phyloP scores from a whole-genome alignment of 345 rosid genomes.

The Stellera chamaejasme region DNA sequence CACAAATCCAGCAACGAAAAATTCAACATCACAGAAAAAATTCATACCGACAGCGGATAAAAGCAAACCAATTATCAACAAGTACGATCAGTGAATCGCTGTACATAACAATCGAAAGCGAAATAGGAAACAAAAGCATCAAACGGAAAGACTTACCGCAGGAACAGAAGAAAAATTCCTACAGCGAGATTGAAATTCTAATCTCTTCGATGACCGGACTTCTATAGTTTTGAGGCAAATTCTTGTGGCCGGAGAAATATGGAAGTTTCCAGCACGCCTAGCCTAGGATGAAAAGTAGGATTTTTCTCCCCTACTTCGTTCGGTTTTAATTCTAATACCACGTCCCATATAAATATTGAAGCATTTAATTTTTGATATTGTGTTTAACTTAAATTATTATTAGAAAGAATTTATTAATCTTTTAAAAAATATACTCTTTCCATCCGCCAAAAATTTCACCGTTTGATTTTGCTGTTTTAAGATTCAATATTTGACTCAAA shows the following conservation, averaged over 20 bases:
- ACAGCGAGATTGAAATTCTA: slow-evolving; percentile 6
- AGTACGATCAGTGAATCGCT: not conserved
- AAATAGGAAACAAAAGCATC: not conserved
- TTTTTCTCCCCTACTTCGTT: too few relatives aligned
- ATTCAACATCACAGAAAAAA: not conserved
- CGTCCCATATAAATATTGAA: too few relatives aligned
- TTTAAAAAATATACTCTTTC: too few relatives aligned
- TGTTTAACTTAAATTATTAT: too few relatives aligned
- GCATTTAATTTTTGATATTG: too few relatives aligned
- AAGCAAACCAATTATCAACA: not conserved
- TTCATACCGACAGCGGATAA: not conserved
- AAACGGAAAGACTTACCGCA: not conserved
- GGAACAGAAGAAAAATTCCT: not conserved
- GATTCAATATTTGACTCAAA: too few relatives aligned
- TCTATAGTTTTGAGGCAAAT: not conserved
- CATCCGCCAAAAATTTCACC: too few relatives aligned
- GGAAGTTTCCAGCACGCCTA: slow-evolving; percentile 1
- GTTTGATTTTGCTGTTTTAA: too few relatives aligned
- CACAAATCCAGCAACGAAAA: not conserved
- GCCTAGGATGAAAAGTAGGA: too few relatives aligned
- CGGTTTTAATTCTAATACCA: too few relatives aligned
- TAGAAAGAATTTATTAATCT: too few relatives aligned
- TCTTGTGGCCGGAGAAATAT: not conserved
- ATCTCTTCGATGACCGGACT: not conserved
- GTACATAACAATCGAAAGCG: not conserved